phyloP scores from a whole-genome alignment of 441 rosid genomes.

The Pelargonium cotyledonis region DNA sequence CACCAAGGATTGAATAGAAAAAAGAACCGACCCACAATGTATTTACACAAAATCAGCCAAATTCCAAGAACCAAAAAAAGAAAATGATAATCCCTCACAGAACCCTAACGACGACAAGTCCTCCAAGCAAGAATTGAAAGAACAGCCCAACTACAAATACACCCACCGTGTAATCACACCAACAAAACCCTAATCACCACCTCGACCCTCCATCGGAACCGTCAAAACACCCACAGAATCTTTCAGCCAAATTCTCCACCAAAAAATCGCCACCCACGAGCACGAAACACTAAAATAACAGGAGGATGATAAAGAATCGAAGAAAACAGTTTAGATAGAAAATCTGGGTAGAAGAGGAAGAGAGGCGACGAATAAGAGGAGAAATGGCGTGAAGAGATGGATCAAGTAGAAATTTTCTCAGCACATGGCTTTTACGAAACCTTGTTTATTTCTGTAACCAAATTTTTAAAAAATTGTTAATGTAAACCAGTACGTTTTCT shows the following conservation, averaged over 20 bases:
- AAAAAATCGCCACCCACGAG: constrained; percentile 4
- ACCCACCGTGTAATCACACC: constrained; percentile 15
- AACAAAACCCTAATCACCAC: constrained; percentile 28
- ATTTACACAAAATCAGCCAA: constrained; percentile 17
- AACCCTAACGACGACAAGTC: constrained; percentile 15
- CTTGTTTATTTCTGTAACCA: constrained; percentile 19
- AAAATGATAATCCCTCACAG: constrained; percentile 21
- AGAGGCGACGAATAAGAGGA: constrained; percentile 17
- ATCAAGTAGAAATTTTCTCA: constrained; percentile 20
- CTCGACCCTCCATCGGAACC: constrained; percentile 23
- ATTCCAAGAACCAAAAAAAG: constrained; percentile 13
- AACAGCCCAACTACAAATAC: constrained; percentile 10
- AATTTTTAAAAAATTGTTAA: constrained; percentile 8
- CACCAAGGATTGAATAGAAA: constrained; percentile 14
- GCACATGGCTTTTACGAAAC: constrained; percentile 36
- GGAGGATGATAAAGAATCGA: constrained; percentile 13
- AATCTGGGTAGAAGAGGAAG: constrained; percentile 1
- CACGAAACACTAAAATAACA: constrained; percentile 4
- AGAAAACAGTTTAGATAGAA: not conserved
- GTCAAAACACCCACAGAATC: constrained; percentile 11
- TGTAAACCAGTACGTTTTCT: constrained; percentile 12
- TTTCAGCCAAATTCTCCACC: constrained; percentile 1
- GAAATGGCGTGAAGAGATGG: constrained; percentile 19
- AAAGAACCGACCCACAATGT: constrained; percentile 11
- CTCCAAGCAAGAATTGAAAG: constrained; percentile 12